Conservation (phyloP, 2,329 filamentous ascomycete genomes). For the Grosmannia penicillata region DNA sequence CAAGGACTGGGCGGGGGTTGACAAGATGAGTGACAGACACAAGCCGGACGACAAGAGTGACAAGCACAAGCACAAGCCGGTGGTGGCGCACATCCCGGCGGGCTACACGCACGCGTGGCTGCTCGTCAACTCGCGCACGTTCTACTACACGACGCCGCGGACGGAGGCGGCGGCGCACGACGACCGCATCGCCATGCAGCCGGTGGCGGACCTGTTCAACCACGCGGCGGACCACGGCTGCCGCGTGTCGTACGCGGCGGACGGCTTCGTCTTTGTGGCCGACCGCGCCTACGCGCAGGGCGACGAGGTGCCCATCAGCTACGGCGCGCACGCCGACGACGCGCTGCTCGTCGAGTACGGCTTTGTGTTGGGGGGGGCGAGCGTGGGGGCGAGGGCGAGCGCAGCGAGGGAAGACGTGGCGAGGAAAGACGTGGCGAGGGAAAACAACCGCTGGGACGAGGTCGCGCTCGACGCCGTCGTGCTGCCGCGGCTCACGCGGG, state of each 20-base stretch:
- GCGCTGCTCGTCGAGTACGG: conserved; percentile 57
- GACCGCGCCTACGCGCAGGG: conserved; percentile 33
- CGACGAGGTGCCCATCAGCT: conserved; percentile 55
- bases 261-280: conserved; percentile 40
- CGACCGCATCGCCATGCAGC: conserved; percentile 55
- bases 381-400: no score
- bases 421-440: conserved; percentile 11
- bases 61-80: neutral
- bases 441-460: conserved; percentile 36
- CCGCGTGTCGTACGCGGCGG: conserved; percentile 30
- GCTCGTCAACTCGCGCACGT: conserved; percentile 45
- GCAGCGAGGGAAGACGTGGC: no score
- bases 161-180: conserved; percentile 27
- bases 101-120: conserved; percentile 37
- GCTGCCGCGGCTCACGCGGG: conserved; percentile 15
- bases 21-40: neutral
- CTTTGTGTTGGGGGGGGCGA: conserved; percentile 22
- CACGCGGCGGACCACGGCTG: conserved; percentile 31
- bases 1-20: conserved; percentile 21
- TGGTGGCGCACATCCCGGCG: no score
- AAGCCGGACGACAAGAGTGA: neutral
- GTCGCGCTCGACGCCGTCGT: conserved; percentile 28
- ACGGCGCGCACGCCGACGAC: conserved; percentile 57
- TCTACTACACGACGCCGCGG: conserved; percentile 36
- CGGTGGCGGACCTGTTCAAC: conserved; percentile 59